Evolutionary conservation across 768 basidiomycete species (phyloP).

Genomic region (Hygrocybe punicea): DNA sequence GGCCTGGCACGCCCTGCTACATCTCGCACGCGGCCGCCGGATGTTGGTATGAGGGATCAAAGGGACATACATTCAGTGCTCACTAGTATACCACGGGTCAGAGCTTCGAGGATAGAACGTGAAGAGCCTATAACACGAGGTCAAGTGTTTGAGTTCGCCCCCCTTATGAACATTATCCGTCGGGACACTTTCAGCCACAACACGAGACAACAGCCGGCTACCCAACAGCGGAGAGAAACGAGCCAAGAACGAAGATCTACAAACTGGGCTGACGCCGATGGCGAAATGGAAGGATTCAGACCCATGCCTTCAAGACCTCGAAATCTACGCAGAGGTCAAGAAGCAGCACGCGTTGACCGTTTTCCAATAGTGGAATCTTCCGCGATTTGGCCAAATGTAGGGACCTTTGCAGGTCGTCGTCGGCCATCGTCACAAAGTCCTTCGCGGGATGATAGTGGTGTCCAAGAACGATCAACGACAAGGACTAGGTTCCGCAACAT

Average conservation of each 20-base stretch:
- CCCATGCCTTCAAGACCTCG: neutral
- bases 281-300: neutral
- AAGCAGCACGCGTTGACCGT: too few relatives aligned
- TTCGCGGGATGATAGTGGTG: neutral
- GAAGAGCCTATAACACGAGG: constrained; percentile 10
- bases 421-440: constrained; percentile 1
- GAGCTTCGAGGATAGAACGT: constrained; percentile 26
- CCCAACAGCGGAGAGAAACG: constrained; percentile 26
- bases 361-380: neutral
- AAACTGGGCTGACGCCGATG: neutral
- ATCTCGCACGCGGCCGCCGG: too few relatives aligned
- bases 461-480: neutral
- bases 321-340: neutral
- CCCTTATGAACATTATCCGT: constrained; percentile 33
- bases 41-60: neutral
- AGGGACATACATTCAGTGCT: constrained; percentile 25
- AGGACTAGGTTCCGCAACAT: neutral
- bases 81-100: constrained; percentile 24
- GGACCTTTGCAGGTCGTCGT: neutral
- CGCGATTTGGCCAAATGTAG: neutral
- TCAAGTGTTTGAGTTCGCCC: constrained; percentile 20
- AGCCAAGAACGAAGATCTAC: neutral
- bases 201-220: constrained; percentile 32
- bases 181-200: constrained; percentile 27
- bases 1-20: too few relatives aligned